These are phyloP conservation scores for Penicillium soppii DNA, from an alignment of 495 filamentous ascomycete genomes.

Conservation along the genomic window DNA sequence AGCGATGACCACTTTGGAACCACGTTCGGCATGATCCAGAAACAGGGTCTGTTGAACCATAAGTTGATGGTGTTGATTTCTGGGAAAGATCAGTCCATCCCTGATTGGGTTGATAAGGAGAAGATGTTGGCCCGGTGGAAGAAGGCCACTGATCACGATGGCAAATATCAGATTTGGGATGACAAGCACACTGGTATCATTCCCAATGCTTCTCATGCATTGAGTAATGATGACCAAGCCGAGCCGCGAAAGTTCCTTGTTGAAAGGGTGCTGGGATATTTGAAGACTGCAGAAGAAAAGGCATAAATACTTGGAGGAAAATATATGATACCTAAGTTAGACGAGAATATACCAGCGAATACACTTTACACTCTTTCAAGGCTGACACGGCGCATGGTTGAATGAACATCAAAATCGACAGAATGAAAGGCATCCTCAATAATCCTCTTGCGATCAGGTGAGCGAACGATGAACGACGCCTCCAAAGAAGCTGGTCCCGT, in stretches of 20 bases:
- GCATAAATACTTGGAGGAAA: neutral
- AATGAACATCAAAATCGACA: too few relatives aligned
- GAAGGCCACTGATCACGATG: slow-evolving; percentile 48
- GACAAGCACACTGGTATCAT: slow-evolving; percentile 36
- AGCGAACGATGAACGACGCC: too few relatives aligned
- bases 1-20: slow-evolving; percentile 50
- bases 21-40: slow-evolving; percentile 63
- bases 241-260: slow-evolving; percentile 38
- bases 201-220: slow-evolving; percentile 45
- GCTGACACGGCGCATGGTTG: too few relatives aligned
- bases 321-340: too few relatives aligned
- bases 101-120: slow-evolving; percentile 60
- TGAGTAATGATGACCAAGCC: slow-evolving; percentile 49
- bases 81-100: slow-evolving; percentile 69
- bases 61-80: slow-evolving; percentile 57
- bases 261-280: slow-evolving; percentile 34
- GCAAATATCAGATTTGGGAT: slow-evolving; percentile 38
- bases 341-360: too few relatives aligned
- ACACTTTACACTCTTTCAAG: too few relatives aligned
- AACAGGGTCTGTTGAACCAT: slow-evolving; percentile 51
- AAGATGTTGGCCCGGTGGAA: slow-evolving; percentile 62
- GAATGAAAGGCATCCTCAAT: too few relatives aligned
- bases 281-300: slow-evolving; percentile 12
- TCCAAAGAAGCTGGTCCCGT: too few relatives aligned
- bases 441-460: too few relatives aligned